These are phyloP conservation scores for Fusarium foetens DNA, from an alignment of 2,329 filamentous ascomycete genomes.

Conservation along the genomic window DNA sequence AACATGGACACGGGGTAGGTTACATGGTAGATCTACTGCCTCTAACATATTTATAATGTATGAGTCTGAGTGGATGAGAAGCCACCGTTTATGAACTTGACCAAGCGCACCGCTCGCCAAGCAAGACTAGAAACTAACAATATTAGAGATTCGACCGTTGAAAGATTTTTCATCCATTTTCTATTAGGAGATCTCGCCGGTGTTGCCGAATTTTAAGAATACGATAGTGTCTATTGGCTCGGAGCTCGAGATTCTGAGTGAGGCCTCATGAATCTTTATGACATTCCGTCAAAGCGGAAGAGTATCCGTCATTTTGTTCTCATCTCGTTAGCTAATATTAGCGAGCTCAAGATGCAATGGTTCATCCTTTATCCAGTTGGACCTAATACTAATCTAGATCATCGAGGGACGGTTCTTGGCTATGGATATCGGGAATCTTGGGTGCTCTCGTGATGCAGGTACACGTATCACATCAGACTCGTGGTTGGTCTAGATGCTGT, in stretches of 20 bases:
- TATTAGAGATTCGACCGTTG: constrained; percentile 9
- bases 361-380: background rate
- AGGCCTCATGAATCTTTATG: background rate
- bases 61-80: background rate
- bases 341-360: background rate
- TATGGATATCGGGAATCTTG: constrained; percentile 11
- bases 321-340: constrained; percentile 16
- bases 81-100: background rate
- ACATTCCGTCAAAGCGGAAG: constrained; percentile 12
- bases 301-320: background rate
- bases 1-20: constrained; percentile 14
- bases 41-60: background rate
- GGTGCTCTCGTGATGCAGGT: constrained; percentile 22
- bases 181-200: constrained; percentile 5
- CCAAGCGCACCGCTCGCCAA: constrained; percentile 12
- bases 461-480: background rate
- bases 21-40: constrained; percentile 11
- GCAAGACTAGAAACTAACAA: background rate
- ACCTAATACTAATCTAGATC: background rate
- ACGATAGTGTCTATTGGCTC: background rate
- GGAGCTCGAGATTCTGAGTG: background rate
- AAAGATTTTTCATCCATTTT: background rate
- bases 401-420: constrained; percentile 11
- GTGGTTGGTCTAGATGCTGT: background rate
- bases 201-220: background rate